A percentile compares a stretch with the other conserved stretches of the same genome.
phyloP scores from a whole-genome alignment of 495 filamentous ascomycete genomes.

The Penicillium pancosmium region DNA sequence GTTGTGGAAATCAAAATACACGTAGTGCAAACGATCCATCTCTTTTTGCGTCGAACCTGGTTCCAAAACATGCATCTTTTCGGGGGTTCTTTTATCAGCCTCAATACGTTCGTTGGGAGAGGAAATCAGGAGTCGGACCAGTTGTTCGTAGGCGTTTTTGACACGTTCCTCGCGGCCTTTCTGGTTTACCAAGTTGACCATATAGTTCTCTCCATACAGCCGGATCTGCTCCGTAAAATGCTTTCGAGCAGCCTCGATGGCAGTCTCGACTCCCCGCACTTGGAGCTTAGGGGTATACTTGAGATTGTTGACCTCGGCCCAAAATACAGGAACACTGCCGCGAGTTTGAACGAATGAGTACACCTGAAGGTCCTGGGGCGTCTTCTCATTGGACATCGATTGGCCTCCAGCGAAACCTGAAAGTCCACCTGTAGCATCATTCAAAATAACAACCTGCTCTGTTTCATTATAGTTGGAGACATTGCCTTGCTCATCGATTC shows the following conservation, averaged over 20 bases:
- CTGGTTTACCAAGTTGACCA: slow-evolving; percentile 96
- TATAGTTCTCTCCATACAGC: slow-evolving; percentile 92
- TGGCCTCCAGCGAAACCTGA: slow-evolving; percentile 81
- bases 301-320: slow-evolving; percentile 91
- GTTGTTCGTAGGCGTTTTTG: slow-evolving; percentile 89
- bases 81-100: slow-evolving; percentile 58
- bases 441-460: slow-evolving; percentile 85
- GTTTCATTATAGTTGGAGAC: slow-evolving; percentile 99
- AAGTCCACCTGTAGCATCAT: slow-evolving; percentile 71
- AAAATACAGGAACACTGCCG: slow-evolving; percentile 91
- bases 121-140: slow-evolving; percentile 73
- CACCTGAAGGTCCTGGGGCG: slow-evolving; percentile 74
- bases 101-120: slow-evolving; percentile 65
- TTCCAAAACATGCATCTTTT: slow-evolving; percentile 81
- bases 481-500: slow-evolving; percentile 89
- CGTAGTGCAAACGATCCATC: slow-evolving; percentile 84
- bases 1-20: slow-evolving; percentile 98
- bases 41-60: slow-evolving; percentile 58
- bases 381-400: slow-evolving; percentile 71
- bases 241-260: slow-evolving; percentile 71
- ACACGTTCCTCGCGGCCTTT: slow-evolving; percentile 83
- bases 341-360: slow-evolving; percentile 94
- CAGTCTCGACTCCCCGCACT: slow-evolving; percentile 81
- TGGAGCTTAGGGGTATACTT: slow-evolving; percentile 88
- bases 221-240: slow-evolving; percentile 93